Base-by-base conservation (phyloP, 108 stramenopile species). In the Fragilaria radians region DNA sequence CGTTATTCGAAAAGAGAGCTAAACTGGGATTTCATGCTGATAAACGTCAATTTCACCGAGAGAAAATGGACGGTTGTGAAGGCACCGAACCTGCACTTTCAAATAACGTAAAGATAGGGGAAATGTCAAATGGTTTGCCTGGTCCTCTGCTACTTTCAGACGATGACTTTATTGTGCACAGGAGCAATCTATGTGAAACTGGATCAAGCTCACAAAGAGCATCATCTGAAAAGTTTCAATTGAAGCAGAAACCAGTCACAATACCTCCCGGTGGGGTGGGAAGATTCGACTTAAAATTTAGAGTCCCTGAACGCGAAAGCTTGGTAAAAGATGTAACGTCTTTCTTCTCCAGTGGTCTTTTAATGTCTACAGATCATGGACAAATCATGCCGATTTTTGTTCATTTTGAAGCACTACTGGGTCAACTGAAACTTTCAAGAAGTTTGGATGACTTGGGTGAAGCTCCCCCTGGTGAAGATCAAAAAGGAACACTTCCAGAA, bases 251-350 rank as follows among this genome's bases (percentile, higher is more conserved):
- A 19, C 67, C 36, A n/a, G 57, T 82, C 34, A 57, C 52, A 49
- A 75, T 91, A 24, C 86, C 89, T 33, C 82, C 90, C 14, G 85
- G 84, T 9, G 84, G 78, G 21, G 62, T 64, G 29, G 82, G 74
- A 31, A 70, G 84, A 27, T 88, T 88, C 46, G 74, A 73, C 24
- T 67, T 91, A 4, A 48, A 56, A 11, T 32, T 88, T 1, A 70
- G 69, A 42, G 69, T 82, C 32, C 86, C 82, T n/a, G 24, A 59
- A 21, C 46, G 27, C 29, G 54, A 53, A 18, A 48, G 56, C 45
- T 68, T 81, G 7, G 69, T 71, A 32, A 65, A 71, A 42, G 85
- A 90, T 50, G 65, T 90, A 18, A 85, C 76, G 27, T 71, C 80
- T 32, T 71, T 90, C 56, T 54, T 90, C 3, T 48, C 71, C 32